Percentiles rank a stretch among this genome's conserved stretches.
Evolutionary conservation across 2,329 filamentous ascomycete species (phyloP).

Genomic region (Magnaporthiopsis poae): DNA sequence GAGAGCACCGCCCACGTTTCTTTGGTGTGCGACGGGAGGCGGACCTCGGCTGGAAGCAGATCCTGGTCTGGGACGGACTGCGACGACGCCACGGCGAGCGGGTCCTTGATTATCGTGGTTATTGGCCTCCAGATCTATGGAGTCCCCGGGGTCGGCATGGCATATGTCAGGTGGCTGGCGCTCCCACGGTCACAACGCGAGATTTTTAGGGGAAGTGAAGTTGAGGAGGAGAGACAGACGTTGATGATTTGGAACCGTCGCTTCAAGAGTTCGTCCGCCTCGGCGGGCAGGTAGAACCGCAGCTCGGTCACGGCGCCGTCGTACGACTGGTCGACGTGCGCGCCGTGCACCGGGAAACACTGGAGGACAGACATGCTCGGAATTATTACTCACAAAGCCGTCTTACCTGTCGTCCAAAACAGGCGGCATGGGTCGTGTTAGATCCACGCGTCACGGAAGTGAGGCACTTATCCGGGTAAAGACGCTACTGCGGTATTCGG

Average conservation of each 20-base stretch:
- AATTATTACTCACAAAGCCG: too few species aligned
- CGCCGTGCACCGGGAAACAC: slow-evolving; percentile 38
- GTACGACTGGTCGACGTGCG: slow-evolving; percentile 51
- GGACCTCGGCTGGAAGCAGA: slow-evolving; percentile 37
- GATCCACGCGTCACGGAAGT: too few species aligned
- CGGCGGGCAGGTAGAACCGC: slow-evolving; percentile 34
- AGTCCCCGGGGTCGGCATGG: background rate
- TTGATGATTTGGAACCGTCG: slow-evolving; percentile 46
- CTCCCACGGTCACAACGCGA: too few species aligned
- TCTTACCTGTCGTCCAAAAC: too few species aligned
- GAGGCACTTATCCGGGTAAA: too few species aligned
- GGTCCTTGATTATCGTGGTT: slow-evolving; percentile 41
- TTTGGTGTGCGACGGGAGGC: slow-evolving; percentile 40
- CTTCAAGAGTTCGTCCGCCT: slow-evolving; percentile 31
- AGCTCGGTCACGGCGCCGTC: slow-evolving; percentile 29
- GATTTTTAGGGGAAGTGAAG: too few species aligned
- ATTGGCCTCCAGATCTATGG: slow-evolving; percentile 36
- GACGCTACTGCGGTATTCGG: too few species aligned
- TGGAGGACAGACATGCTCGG: too few species aligned
- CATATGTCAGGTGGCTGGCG: background rate
- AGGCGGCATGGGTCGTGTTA: too few species aligned
- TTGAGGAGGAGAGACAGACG: slow-evolving; percentile 17
- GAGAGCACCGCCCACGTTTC: slow-evolving; percentile 31
- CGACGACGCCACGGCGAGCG: slow-evolving; percentile 43
- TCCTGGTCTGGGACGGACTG: slow-evolving; percentile 38